Evolutionary conservation across 192 early-diverging fungal genomes (phyloP), one percentile per base, ranked within the genome.

Genomic region (Dispira simplex): DNA sequence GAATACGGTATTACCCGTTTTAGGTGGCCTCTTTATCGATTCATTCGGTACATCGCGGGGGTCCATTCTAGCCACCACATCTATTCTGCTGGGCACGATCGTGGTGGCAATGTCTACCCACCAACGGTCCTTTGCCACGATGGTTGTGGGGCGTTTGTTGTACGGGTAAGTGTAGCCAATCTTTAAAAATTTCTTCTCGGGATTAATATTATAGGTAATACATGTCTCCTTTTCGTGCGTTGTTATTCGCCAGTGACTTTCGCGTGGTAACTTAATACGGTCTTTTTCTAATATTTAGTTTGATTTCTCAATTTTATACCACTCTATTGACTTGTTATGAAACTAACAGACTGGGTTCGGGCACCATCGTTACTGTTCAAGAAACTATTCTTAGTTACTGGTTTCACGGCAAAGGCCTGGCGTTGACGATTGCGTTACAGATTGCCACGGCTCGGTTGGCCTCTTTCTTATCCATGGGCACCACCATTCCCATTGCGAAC

Each of bases 301-400:
- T 39, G 32, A 39, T 39, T 39, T 1, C 6, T 4, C 6, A 6
- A 39, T 39, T 39, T 39, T 1, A 39, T 39, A 39, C n/a, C n/a
- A n/a, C n/a, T n/a, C n/a, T n/a, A n/a, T 39, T 6, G 32, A 39
- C 6, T 1, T 1, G 8, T 51, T 20, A 16, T 8, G 48, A 23
- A 51, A 5, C 8, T 4, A 16, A 51, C 21, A 51, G 48, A 13
- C 77, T 87, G 6, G 87, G 87, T 16, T 82, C 80, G 14, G 85
- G 83, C 3, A 79, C 85, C n/a, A 82, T 90, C 48, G 80, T 82
- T 0, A 85, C 86, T 46, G 82, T 86, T n/a, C 87, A 90, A 70
- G 85, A 90, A 63, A 90, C 85, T 6, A 90, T 90, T 11, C 73
- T 87, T 21, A 81, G 83, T 23, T 84, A 85, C 76, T 87, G 85